Base-by-base conservation (phyloP, 768 basidiomycete genomes). In the Russula virescens region DNA sequence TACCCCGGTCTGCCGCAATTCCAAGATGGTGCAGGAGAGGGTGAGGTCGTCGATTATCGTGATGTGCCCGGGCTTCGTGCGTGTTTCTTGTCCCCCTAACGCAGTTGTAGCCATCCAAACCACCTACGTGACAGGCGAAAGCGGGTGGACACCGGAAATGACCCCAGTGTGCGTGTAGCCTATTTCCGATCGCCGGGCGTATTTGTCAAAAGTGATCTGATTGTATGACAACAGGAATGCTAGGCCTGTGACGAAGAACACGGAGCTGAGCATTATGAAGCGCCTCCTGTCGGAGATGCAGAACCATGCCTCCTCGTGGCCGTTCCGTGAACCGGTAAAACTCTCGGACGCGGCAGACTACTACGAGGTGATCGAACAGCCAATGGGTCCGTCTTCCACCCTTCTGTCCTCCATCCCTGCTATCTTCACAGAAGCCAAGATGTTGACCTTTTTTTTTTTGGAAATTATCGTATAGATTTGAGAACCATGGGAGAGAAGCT, bases 111-210 rank as follows among this genome's bases (percentile, higher is more conserved):
- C 60, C 19, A n/a, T 19, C 50, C 53, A 25, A 66, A 61, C 68
- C 34, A 14, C 54, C 23, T 48, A 8, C 5, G 25, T 42, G 53
- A 53, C 42, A 94, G 93, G 83, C 46, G 94, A 96, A 73, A 93
- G 88, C 62, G 94, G 94, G 1, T 98, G 97, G 97, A 90, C 87
- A 48, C 85, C 87, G 10, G 86, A 85, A 60, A 88, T 94, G 83
- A 81, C 85, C 59, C 78, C 85, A 49, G 80, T 80, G 89, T 92
- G 72, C 72, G 86, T 75, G 43, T 49, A 52, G 23, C 26, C n/a
- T 11, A 53, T 60, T 60, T 50, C 49, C 43, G 16, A 40, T 60
- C 34, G 49, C 31, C n/a, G 48, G 25, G 35, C 35, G 18, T 28
- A 25, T 34, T 14, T 58, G n/a, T 16, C 26, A 31, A 58, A 25